Base-by-base conservation (phyloP, 2,329 filamentous ascomycete genomes). In the Septoria linicola region DNA sequence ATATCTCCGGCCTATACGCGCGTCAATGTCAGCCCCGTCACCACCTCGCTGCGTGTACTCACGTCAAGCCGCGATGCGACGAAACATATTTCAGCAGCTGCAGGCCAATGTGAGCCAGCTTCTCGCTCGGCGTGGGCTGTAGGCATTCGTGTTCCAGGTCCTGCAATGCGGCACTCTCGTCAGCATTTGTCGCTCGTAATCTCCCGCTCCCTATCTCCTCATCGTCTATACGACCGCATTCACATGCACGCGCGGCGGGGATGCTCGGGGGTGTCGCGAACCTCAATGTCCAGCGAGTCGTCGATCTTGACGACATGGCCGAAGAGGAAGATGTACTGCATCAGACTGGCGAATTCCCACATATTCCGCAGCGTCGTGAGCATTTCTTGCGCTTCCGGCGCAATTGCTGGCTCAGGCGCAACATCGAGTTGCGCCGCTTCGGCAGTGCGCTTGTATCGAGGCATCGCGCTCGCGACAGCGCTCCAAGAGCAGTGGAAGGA, bases 331-430 rank as follows among this genome's bases (percentile, higher is more conserved):
- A 97, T 88, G 80, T 90, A 99, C 72, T 99, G 92, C 73, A 87
- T 90, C 6, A 97, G 75, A 65, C 90, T 92, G 55, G 92, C 89
- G 72, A 97, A 96, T 70, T 96, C 88, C 91, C 92, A 97, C 79
- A 88, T 90, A 68, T 88, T 93, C 57, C 92, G 83, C 60, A 97
- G 80, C 59, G 79, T 83, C 52, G 82, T 74, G 21, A 95, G 76
- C 48, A 83, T 63, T 70, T 68, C 68, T 71, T 65, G 51, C 23
- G 63, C 27, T 51, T 63, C 58, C 17, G 63, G 55, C 25, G 60
- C 51, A 30, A 65, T 41, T 14, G 51, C 39, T 21, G 62, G 58
- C 48, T 59, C 58, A 1, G 61, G 51, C 2, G 61, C 51, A 10
- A 68, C 58, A 55, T 72, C 70, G 55, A 75, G 68, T 40, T 77